Base-by-base conservation (phyloP, 2,329 filamentous ascomycete species). In the Blastomyces percursus region DNA sequence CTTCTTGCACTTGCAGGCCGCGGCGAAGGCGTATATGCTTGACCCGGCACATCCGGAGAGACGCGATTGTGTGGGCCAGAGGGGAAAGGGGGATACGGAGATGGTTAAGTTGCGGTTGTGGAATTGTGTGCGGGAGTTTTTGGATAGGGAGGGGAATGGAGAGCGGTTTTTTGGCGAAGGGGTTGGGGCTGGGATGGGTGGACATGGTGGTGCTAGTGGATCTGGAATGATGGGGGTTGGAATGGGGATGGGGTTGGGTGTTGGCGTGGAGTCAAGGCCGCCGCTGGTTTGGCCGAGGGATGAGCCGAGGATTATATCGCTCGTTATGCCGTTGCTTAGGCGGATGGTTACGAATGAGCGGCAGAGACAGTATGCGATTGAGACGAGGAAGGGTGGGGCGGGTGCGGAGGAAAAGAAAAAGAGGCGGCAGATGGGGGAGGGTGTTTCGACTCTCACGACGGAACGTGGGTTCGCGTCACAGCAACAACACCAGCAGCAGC, bases 341-440 rank as follows among this genome's bases (percentile, higher is more conserved):
- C 75, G 82, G 30, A 84, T 84, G 81, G 81, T 84, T 14, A 84
- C 82, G 19, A 85, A 85, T 63, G 82, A 84, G 69, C 75, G 82
- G 30, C 82, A 85, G 68, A 75, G 82, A 46, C 76, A 81, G 67
- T 84, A 84, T 70, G 82, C 82, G 1, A 79, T 83, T 38, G 80
- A 82, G 69, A 81, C 80, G 1, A 76, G 82, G 50, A 83, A 81
- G 65, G 77, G 78, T 12, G 77, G 77, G 3, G 72, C 72, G 44
- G 32, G 44, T n/a, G 44, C 7, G 6, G 44, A 75, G 6, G 78
- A 77, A 62, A 64, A 72, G 72, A 58, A 72, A 70, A 61, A 72
- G 72, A 58, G 67, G 70, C 64, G 75, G 46, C 58, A 44, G 30
- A 38, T 63, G 44, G 61, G 63, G n/a, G 67, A 63, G 58, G 35